Percentiles rank a stretch among this genome's conserved stretches.
These are phyloP conservation scores for Diaporthe ampelina DNA, from an alignment of 2,329 filamentous ascomycete species.

Conservation along the genomic window DNA sequence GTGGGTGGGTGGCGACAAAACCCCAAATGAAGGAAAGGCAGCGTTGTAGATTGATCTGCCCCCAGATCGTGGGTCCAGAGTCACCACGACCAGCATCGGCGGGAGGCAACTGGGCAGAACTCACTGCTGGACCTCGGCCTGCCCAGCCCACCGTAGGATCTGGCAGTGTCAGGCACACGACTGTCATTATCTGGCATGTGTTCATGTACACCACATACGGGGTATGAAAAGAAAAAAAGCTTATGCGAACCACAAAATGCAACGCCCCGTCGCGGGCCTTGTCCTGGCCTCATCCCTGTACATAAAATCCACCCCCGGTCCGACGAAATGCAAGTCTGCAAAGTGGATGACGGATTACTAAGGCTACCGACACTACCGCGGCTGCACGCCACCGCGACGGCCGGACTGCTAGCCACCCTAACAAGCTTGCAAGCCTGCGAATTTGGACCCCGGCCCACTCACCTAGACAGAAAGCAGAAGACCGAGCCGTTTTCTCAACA, in stretches of 20 bases:
- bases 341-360: not conserved
- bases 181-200: slow-evolving; percentile 9
- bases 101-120: not conserved
- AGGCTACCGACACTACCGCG: not conserved
- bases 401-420: slow-evolving; percentile 5
- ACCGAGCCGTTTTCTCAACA: slow-evolving; percentile 11
- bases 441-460: not conserved
- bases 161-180: not conserved
- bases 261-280: not conserved
- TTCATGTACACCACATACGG: not conserved
- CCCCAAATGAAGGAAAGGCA: not conserved
- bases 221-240: not conserved
- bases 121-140: slow-evolving; percentile 14
- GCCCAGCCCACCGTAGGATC: not conserved
- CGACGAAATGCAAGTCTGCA: not conserved
- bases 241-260: slow-evolving; percentile 21
- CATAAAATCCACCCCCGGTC: too few relatives aligned
- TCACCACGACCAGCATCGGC: slow-evolving; percentile 9
- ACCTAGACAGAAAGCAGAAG: not conserved
- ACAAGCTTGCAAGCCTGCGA: not conserved
- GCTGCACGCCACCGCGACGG: not conserved
- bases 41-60: slow-evolving; percentile 5
- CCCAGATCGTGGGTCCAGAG: slow-evolving; percentile 25
- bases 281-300: not conserved
- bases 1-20: slow-evolving; percentile 15